Evolutionary conservation across 2,329 filamentous ascomycete species (phyloP).

Genomic region (Trichophyton simii): DNA sequence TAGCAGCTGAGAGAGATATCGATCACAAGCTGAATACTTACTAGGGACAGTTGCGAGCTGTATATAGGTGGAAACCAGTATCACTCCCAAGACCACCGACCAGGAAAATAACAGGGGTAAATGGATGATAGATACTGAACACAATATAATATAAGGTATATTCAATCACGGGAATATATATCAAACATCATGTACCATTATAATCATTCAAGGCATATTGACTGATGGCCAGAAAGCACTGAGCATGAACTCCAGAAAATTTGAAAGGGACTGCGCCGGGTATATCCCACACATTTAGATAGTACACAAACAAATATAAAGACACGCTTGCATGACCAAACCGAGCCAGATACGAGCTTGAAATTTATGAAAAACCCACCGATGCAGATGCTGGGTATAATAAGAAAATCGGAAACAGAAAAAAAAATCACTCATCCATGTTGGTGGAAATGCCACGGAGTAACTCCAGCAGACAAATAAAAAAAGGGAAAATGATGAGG

Average conservation of each 20-base stretch:
- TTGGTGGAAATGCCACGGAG: neutral
- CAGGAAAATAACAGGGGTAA: no score
- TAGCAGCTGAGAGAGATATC: no score
- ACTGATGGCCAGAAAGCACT: neutral
- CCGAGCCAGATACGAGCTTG: neutral
- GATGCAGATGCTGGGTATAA: slow-evolving; percentile 2
- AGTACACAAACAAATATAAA: neutral
- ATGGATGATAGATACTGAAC: no score
- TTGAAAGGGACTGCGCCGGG: neutral
- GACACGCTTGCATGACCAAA: neutral
- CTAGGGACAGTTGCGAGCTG: no score
- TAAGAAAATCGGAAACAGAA: neutral
- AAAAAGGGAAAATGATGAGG: neutral
- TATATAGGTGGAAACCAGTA: no score
- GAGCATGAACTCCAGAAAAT: neutral
- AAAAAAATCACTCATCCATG: neutral
- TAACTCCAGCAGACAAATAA: neutral
- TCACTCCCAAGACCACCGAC: no score
- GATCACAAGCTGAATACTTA: no score
- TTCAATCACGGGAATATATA: neutral
- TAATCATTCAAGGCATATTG: neutral
- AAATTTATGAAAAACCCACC: neutral
- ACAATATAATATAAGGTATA: neutral
- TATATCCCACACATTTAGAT: neutral
- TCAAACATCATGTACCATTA: neutral